Evolutionary conservation across 2,329 filamentous ascomycete genomes (phyloP).

Genomic region (Xylaria sp.): DNA sequence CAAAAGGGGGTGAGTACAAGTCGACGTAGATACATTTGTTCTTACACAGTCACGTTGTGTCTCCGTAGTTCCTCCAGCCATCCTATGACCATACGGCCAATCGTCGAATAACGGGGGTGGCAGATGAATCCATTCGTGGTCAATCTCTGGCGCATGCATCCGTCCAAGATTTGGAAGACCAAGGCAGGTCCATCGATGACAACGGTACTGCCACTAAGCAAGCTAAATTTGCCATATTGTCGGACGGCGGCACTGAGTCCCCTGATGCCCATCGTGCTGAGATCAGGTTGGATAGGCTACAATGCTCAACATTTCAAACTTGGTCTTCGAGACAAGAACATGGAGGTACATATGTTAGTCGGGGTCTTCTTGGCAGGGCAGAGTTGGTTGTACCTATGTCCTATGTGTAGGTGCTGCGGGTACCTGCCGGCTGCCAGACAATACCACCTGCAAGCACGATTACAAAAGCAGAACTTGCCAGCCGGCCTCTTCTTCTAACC

Average conservation of each 20-base stretch:
- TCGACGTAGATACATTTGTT: constrained; percentile 38
- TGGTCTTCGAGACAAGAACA: not conserved
- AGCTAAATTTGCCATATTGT: constrained; percentile 58
- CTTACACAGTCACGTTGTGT: constrained; percentile 71
- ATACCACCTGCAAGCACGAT: not conserved
- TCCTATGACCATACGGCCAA: constrained; percentile 66
- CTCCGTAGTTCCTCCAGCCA: constrained; percentile 71
- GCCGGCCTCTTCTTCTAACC: not conserved
- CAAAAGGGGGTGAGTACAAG: not conserved
- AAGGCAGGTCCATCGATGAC: constrained; percentile 83
- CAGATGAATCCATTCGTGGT: constrained; percentile 58
- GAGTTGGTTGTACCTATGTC: too few species aligned
- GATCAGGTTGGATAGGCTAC: too few species aligned
- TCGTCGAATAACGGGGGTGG: constrained; percentile 69
- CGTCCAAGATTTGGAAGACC: constrained; percentile 75
- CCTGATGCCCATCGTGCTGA: constrained; percentile 66
- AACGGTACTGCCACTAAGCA: constrained; percentile 55
- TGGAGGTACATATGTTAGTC: not conserved
- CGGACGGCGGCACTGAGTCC: constrained; percentile 63
- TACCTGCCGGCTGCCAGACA: not conserved
- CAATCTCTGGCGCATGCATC: constrained; percentile 58
- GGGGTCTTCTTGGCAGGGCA: too few species aligned
- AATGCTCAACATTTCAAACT: not conserved
- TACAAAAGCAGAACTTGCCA: not conserved
- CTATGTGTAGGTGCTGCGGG: not conserved